Evolutionary conservation across 352 stramenopile genomes (phyloP), one percentile per base, ranked within the genome.

Genomic region (Globisporangium yorkense): DNA sequence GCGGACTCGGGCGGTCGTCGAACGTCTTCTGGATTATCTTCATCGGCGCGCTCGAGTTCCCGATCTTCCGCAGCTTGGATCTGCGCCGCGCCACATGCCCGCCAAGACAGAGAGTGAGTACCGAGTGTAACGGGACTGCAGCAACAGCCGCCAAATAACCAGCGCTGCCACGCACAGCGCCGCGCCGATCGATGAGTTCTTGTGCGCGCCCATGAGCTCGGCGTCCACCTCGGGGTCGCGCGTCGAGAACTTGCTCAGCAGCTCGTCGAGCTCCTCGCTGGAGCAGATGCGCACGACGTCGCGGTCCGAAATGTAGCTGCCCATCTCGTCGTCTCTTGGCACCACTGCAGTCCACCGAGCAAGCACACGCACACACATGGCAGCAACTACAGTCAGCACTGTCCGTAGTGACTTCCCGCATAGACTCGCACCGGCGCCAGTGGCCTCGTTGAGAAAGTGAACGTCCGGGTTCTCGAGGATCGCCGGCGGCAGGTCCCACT

Each of bases 391-490:
- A 10, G 33, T 37, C 9, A 37, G 24, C 24, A 27, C 24, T 27
- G 24, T 27, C 24, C 24, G 24, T 27, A 27, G 24, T 27, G 24
- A 27, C 24, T 27, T 27, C 43, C 13, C 40, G 24, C 39, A 51
- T 27, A 39, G 13, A 29, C 9, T 43, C 59, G 18, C 46, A 76
- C 70, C 70, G 16, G 80, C 59, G 1, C 83, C 83, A 43, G 83
- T 86, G 5, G 83, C 84, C 56, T 92, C 83, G 61, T 92, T 92
- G 58, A 92, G 74, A 35, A 88, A 89, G 47, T 85, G 74, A 52
- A 86, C 6, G 6, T 82, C 62, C 3, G 57, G 46, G 46, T 72
- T 64, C 46, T 79, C 52, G 43, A 82, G 48, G 37, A 71, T 66
- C 24, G 68, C 50, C 24, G 68, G 35, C 35, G 35, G 24, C 50